phyloP scores from a whole-genome alignment of 179 eudicot genomes.

The Camellia oleifera region DNA sequence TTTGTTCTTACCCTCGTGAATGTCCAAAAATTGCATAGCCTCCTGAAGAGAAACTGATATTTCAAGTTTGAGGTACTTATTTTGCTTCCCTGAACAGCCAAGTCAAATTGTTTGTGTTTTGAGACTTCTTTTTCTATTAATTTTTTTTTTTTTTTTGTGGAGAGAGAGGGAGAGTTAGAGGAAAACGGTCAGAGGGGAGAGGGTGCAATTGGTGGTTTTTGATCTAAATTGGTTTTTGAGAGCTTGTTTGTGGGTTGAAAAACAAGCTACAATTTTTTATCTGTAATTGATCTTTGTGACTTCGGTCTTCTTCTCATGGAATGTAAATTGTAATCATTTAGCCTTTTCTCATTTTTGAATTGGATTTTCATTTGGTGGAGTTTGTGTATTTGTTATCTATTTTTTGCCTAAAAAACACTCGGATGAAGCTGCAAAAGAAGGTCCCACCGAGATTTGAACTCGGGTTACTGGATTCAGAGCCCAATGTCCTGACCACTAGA shows the following conservation, averaged over 20 bases:
- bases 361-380: not conserved
- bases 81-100: conserved; percentile 3
- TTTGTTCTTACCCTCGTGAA: conserved; percentile 10
- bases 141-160: not conserved
- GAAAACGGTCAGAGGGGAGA: not conserved
- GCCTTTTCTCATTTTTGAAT: not conserved
- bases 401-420: too few species aligned
- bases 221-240: conserved; percentile 8
- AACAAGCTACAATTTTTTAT: not conserved
- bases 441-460: conserved; percentile 50
- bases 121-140: not conserved
- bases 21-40: not conserved
- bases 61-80: not conserved
- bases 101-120: not conserved
- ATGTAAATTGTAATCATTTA: conserved; percentile 25
- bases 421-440: conserved; percentile 12
- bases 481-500: conserved; percentile 86
- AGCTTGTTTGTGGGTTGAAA: conserved; percentile 13
- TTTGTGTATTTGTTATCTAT: not conserved
- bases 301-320: not conserved
- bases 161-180: conserved; percentile 4
- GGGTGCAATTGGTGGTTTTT: conserved; percentile 12
- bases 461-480: conserved; percentile 25
- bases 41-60: not conserved
- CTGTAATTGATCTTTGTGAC: conserved; percentile 13